phyloP scores from a whole-genome alignment of 495 filamentous ascomycete genomes.

The Aspergillus ostianus region DNA sequence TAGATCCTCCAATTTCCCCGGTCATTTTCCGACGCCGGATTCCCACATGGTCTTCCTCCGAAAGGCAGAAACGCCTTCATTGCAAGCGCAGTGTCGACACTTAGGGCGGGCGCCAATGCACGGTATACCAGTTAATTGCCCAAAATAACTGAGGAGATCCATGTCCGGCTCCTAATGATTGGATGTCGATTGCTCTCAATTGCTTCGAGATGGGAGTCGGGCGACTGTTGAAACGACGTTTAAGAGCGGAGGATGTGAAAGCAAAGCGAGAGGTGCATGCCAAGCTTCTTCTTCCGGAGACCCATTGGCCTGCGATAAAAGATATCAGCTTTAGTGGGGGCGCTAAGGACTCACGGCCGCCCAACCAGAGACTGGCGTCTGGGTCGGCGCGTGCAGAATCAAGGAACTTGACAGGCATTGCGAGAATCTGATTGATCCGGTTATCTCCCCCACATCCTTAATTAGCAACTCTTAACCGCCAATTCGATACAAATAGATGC shows the following conservation, averaged over 20 bases:
- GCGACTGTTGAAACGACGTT: slow-evolving; percentile 20
- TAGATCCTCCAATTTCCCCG: too few species aligned
- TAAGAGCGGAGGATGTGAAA: slow-evolving; percentile 7
- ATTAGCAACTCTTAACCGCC: slow-evolving; percentile 31
- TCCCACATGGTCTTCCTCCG: too few species aligned
- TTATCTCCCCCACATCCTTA: slow-evolving; percentile 2
- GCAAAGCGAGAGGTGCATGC: slow-evolving; percentile 12
- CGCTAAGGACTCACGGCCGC: not conserved
- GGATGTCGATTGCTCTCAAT: slow-evolving; percentile 5
- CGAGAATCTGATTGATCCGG: not conserved
- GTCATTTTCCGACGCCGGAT: too few species aligned
- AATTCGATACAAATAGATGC: slow-evolving; percentile 1
- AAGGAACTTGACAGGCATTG: not conserved
- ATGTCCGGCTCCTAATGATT: slow-evolving; percentile 5
- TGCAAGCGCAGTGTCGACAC: too few species aligned
- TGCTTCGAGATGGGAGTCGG: not conserved
- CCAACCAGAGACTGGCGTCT: slow-evolving; percentile 12
- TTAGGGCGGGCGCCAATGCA: too few species aligned
- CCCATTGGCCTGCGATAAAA: slow-evolving; percentile 6
- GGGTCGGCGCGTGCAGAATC: slow-evolving; percentile 13
- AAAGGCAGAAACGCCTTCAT: too few species aligned
- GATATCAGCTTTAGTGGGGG: too few species aligned
- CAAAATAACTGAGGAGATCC: not conserved
- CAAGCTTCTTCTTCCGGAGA: slow-evolving; percentile 13
- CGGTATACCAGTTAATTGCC: too few species aligned